Base-by-base conservation (phyloP, 495 filamentous ascomycete genomes). In the Annulohypoxylon moriforme region DNA sequence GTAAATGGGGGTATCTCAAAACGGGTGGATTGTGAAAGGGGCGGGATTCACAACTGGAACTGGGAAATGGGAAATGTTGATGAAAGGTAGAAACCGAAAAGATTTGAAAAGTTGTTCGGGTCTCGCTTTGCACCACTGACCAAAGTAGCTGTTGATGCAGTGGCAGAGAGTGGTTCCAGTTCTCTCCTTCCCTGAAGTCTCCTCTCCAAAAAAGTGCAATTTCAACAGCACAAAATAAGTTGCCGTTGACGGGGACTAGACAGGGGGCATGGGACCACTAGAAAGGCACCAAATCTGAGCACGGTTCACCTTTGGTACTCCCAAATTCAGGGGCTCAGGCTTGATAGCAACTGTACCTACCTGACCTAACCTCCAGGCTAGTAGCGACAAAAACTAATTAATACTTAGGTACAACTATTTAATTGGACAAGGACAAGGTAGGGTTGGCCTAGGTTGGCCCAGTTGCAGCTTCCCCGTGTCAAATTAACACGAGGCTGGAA, bases 401-500 rank as follows among this genome's bases (percentile, higher is more conserved):
- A 56, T 69, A 64, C 27, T 11, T 68, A n/a, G 53, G 60, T 65
- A 68, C 68, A 36, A 27, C 18, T 24, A 67, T 67, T 72, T 72
- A 68, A 72, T 72, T 72, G 69, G 69, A 68, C 64, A 64, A 55
- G 69, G 69, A 68, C 64, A 64, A 55, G 59, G 47, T 27, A 72
- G 59, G 69, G 69, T 63, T 64, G 50, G 6, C 63, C 60, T 29
- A 40, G 53, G 64, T 63, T 64, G 50, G 20, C 63, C 60, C 36
- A 40, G 53, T 38, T 52, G 57, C 18, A 58, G 20, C 44, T 73
- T 68, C 53, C 60, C 60, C 70, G 49, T 61, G 47, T 31, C 40
- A 73, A 73, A 73, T 68, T 73, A 73, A 73, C 70, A 73, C 70
- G 70, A 73, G 70, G 70, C 70, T 73, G 70, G 70, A 49, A 73